Evolutionary conservation across 2,329 filamentous ascomycete species (phyloP), one percentile per base, ranked within the genome.

Genomic region (Lithohypha guttulata): DNA sequence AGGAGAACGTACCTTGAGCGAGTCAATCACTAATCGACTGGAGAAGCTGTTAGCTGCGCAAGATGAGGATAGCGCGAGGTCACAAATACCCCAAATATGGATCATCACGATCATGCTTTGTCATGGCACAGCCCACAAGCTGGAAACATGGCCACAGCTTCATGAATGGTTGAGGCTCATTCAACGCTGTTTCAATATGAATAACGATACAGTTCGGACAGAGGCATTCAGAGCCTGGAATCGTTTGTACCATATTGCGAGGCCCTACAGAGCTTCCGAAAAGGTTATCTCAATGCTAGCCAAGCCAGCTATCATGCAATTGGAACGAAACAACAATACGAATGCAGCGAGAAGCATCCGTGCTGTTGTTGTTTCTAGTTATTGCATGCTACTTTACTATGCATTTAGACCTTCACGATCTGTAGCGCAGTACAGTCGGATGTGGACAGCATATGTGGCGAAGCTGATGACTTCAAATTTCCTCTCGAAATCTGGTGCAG

Each of bases 1-100:
- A 22, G 56, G 77, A 14, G 71, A 73, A 33, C 68, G 69, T 39
- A 77, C 67, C 13, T 84, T 86, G 51, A 76, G 79, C 25, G 73
- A 80, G 7, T 79, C 78, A 51, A 78, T 89, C 49, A 73, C 75
- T 27, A 66, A 73, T 14, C 73, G 75, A 21, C 66, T 96, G 38
- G 72, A 71, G 41, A 65, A 69, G 8, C 84, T 91, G 77, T 68
- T 80, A 48, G 53, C 63, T 4, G 61, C 64, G 18, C 72, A 77
- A 46, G 71, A 77, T 9, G 71, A 75, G 15, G 75, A 73, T 7
- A 59, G 69, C 0, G n/a, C n/a, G n/a, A n/a, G n/a, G n/a, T n/a
- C n/a, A n/a, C 68, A 75, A 26, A 86, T 93, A 1, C 87, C 91
- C 4, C 82, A 86, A 48, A 84, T 96, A 15, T 96, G 89, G 89